Evolutionary conservation across 2,329 filamentous ascomycete species (phyloP).

Genomic region (Diaporthe caulivora): DNA sequence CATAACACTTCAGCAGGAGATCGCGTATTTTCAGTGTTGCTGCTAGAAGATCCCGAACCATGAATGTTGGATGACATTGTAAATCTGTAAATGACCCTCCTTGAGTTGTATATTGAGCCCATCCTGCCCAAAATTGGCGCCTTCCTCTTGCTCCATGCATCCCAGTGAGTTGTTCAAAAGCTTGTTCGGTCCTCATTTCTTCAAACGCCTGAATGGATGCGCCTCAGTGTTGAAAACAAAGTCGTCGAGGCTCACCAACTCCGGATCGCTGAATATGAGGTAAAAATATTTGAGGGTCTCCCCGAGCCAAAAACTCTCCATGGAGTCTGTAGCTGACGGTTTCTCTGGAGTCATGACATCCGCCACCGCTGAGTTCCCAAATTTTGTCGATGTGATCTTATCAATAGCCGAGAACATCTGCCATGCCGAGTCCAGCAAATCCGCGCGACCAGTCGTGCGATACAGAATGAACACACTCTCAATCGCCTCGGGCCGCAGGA

Average conservation of each 20-base stretch:
- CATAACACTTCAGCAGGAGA: not conserved
- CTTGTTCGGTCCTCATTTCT: not conserved
- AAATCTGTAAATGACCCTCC: no score
- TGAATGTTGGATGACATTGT: not conserved
- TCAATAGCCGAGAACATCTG: conserved; percentile 37
- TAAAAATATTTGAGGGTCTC: conserved; percentile 40
- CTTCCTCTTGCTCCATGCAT: not conserved
- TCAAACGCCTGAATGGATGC: conserved; percentile 35
- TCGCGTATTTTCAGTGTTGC: not conserved
- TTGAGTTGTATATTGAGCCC: not conserved
- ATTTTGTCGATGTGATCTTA: conserved; percentile 11
- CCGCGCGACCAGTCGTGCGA: conserved; percentile 30
- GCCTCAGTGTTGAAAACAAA: conserved; percentile 40
- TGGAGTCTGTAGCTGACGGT: conserved; percentile 29
- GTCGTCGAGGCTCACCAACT: conserved; percentile 31
- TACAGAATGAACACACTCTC: conserved; percentile 39
- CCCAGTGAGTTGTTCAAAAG: not conserved
- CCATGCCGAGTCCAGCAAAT: conserved; percentile 36
- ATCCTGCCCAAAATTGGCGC: not conserved
- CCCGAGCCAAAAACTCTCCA: conserved; percentile 41
- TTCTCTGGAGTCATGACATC: conserved; percentile 27
- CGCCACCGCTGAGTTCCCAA: conserved; percentile 35
- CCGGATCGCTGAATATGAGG: conserved; percentile 34
- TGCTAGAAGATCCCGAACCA: not conserved
- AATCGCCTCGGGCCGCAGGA: conserved; percentile 39